Evolutionary conservation across 2,329 filamentous ascomycete species (phyloP), one percentile per base, ranked within the genome.

Genomic region (Diaporthe capsici): DNA sequence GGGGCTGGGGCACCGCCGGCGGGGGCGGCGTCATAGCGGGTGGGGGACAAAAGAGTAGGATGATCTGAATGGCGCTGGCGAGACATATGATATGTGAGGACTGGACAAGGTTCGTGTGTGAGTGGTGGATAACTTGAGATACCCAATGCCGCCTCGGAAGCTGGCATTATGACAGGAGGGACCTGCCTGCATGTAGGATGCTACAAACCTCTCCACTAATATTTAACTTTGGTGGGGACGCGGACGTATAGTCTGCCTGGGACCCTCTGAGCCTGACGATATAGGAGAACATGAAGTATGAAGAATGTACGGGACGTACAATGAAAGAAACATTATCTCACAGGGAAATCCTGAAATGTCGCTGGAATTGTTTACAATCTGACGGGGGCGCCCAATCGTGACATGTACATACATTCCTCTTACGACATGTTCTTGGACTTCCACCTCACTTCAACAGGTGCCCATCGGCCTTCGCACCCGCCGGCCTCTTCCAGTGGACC

Each of bases 401-500:
- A 51, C 22, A 10, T 20, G 34, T 7, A 68, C 12, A 51, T 20
- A 25, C 20, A 55, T 13, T 31, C 25, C 34, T 13, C 20, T 63
- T 42, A 25, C 31, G 39, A 28, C 51, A 34, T 4, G 25, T 20
- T n/a, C 47, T 42, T 31, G 17, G n/a, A 42, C 51, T 73, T 34
- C 0, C 51, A 83, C 80, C 75, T 81, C 67, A 83, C 75, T 80
- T 79, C 37, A 85, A 74, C 49, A 84, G 28, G 47, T 78, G 78
- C 31, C 74, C 75, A 22, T 77, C 72, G 17, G 49, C 71, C 39
- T 55, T 70, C 31, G 72, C 75, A 5, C 78, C 78, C 31, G 76
- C 75, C 1, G 78, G 78, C 72, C 65, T 72, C 72, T 75, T 77
- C 78, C 78, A 78, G 61, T 93, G 90, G 58, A 91, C 88, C 83